Conservation (phyloP, 2,329 filamentous ascomycete species). For the Pleomassaria siparia region DNA sequence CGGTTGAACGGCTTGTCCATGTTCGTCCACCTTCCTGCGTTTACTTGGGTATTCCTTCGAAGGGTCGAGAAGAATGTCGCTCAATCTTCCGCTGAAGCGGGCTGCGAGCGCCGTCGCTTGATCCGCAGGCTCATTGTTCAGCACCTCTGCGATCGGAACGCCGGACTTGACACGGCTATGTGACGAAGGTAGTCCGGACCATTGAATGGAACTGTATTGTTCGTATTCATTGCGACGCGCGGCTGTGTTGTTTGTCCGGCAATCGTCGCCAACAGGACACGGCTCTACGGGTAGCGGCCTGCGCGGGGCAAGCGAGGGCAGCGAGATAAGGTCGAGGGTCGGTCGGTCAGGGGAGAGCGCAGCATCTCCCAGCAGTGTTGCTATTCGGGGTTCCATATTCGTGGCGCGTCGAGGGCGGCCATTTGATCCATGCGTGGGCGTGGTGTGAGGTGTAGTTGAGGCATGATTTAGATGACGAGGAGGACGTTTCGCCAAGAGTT, state of each 20-base stretch:
- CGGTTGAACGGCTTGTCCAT: conserved; percentile 14
- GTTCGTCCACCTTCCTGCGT: conserved; percentile 21
- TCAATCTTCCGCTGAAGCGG: conserved; percentile 32
- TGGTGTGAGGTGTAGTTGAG: no score
- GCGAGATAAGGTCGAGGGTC: conserved; percentile 15
- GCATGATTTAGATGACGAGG: no score
- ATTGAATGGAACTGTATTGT: background rate
- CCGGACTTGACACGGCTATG: conserved; percentile 21
- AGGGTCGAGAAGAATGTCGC: conserved; percentile 29
- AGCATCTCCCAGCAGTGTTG: conserved; percentile 24
- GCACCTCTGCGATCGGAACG: conserved; percentile 39
- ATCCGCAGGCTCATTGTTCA: conserved; percentile 32
- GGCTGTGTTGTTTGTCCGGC: conserved; percentile 8
- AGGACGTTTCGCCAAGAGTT: no score
- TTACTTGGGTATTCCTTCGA: conserved; percentile 18
- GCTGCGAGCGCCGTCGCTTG: conserved; percentile 14
- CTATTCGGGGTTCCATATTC: conserved; percentile 32
- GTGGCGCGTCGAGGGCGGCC: background rate
- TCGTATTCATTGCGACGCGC: conserved; percentile 7
- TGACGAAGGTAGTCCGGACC: conserved; percentile 2
- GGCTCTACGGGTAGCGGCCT: conserved; percentile 19
- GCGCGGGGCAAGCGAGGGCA: conserved; percentile 11
- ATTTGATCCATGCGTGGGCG: background rate
- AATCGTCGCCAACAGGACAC: conserved; percentile 10
- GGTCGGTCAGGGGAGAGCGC: conserved; percentile 15